Evolutionary conservation across 2,329 filamentous ascomycete genomes (phyloP).

Genomic region (Hypoxylon sp.): DNA sequence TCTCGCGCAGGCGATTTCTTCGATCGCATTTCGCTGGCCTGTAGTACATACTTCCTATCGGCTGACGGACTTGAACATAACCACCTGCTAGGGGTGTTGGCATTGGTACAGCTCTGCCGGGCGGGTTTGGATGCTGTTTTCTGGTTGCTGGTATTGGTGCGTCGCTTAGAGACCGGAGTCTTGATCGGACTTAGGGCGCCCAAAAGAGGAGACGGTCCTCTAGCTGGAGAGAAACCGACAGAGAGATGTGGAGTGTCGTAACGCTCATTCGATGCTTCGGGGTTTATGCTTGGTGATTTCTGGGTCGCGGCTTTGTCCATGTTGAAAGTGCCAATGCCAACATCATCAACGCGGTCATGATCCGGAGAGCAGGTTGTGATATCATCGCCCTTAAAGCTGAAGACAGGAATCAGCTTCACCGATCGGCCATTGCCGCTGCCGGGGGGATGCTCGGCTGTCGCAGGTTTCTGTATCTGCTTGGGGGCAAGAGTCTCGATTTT

Average conservation of each 20-base stretch:
- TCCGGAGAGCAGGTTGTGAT: neutral
- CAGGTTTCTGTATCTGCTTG: neutral
- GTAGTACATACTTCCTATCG: constrained; percentile 7
- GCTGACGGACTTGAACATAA: neutral
- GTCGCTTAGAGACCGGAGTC: neutral
- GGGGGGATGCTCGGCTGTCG: neutral
- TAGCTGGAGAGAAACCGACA: neutral
- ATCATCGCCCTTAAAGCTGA: neutral
- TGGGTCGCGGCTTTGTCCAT: neutral
- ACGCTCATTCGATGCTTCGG: neutral
- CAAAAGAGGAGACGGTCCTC: neutral
- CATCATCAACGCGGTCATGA: neutral
- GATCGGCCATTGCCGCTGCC: neutral
- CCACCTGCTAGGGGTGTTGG: neutral
- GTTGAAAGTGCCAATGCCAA: neutral
- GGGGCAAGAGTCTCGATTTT: constrained; percentile 17
- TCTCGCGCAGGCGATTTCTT: constrained; percentile 1
- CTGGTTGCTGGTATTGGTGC: neutral
- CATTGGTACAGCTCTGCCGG: neutral
- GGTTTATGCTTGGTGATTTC: neutral
- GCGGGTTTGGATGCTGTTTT: neutral
- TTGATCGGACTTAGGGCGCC: neutral
- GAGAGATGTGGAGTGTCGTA: neutral
- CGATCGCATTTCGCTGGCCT: neutral
- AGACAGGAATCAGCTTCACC: neutral